phyloP scores from a whole-genome alignment of 2,329 filamentous ascomycete genomes.

The Neoascochyta sp. region DNA sequence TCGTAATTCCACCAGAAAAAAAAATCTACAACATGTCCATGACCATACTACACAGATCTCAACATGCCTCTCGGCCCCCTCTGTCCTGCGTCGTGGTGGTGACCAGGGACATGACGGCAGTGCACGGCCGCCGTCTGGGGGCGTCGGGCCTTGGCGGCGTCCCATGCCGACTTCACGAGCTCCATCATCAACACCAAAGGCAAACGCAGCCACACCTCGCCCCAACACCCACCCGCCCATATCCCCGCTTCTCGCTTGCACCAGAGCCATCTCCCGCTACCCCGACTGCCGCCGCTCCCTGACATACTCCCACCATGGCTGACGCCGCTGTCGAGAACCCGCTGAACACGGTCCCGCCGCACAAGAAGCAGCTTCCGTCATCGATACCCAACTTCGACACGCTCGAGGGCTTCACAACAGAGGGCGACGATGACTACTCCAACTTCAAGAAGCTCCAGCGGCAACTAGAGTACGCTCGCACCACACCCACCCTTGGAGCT shows the following conservation, averaged over 20 bases:
- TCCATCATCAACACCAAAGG: conserved; percentile 23
- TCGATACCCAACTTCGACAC: conserved; percentile 87
- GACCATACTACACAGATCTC: too few relatives aligned
- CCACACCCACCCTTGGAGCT: conserved; percentile 1
- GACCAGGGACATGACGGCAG: too few relatives aligned
- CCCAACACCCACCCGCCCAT: conserved; percentile 3
- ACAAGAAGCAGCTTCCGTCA: conserved; percentile 74
- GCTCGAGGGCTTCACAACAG: conserved; percentile 76
- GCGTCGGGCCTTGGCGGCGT: conserved; percentile 21
- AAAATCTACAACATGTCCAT: too few relatives aligned
- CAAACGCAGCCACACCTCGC: conserved; percentile 8
- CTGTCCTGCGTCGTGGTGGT: too few relatives aligned
- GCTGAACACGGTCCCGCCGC: conserved; percentile 66
- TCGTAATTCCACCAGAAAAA: too few relatives aligned
- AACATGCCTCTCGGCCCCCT: too few relatives aligned
- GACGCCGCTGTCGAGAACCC: conserved; percentile 83
- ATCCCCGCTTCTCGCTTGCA: not conserved
- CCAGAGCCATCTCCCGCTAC: not conserved
- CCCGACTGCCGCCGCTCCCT: not conserved
- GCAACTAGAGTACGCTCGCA: conserved; percentile 74
- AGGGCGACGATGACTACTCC: conserved; percentile 88
- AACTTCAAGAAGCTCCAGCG: conserved; percentile 94
- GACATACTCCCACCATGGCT: conserved; percentile 59
- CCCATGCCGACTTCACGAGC: conserved; percentile 22
- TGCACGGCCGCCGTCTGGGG: too few relatives aligned